These are phyloP conservation scores for Aspergillus sp. DNA, from an alignment of 2,329 filamentous ascomycete genomes.

Conservation along the genomic window DNA sequence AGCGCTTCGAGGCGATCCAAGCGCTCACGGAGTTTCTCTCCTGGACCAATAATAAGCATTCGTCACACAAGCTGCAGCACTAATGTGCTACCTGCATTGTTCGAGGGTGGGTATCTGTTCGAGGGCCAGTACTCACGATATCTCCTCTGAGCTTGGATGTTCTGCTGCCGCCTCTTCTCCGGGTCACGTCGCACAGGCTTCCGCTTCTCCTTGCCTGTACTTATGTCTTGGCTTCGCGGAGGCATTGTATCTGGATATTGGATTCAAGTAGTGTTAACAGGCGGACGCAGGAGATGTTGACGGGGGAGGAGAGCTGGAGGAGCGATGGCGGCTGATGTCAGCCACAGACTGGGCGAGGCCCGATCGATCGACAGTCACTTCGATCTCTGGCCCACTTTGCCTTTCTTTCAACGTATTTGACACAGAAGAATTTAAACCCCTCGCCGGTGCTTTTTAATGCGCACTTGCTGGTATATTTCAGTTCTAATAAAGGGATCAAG, in stretches of 20 bases:
- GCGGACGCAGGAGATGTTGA: background rate
- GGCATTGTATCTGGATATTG: background rate
- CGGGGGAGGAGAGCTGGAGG: background rate
- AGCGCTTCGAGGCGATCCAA: conserved; percentile 16
- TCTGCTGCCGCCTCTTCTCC: conserved; percentile 23
- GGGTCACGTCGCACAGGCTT: conserved; percentile 25
- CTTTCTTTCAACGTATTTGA: no score
- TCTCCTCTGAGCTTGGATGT: conserved; percentile 21
- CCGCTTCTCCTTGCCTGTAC: conserved; percentile 13
- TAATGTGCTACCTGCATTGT: background rate
- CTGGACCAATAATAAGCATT: conserved; percentile 7
- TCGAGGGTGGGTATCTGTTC: background rate
- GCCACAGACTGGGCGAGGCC: background rate
- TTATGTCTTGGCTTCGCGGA: background rate
- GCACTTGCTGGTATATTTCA: no score
- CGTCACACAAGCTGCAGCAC: background rate
- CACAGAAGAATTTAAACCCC: no score
- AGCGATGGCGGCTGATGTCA: background rate
- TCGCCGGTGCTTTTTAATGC: no score
- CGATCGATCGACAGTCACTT: background rate
- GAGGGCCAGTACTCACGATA: conserved; percentile 15
- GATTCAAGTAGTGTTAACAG: background rate
- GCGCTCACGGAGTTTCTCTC: conserved; percentile 18
- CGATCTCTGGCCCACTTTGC: no score
- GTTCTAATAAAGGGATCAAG: no score